Evolutionary conservation across 148 eudicot genomes (phyloP).

Genomic region (Vaccinium myrtillus): DNA sequence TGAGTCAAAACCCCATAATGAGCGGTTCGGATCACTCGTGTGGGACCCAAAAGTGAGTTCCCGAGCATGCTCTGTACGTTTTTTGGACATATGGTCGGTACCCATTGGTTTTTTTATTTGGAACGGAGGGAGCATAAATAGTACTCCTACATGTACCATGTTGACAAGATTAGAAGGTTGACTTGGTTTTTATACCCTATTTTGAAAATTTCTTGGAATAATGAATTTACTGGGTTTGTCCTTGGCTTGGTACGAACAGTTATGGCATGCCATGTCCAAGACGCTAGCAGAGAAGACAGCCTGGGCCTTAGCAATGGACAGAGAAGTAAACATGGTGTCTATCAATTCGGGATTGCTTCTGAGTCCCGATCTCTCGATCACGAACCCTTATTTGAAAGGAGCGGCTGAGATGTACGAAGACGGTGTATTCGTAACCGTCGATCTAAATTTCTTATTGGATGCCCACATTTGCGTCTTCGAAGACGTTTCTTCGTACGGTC

Average conservation of each 20-base stretch:
- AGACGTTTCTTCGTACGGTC: constrained; percentile 55
- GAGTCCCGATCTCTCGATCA: constrained; percentile 40
- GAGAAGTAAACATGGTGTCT: constrained; percentile 61
- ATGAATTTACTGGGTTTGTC: not conserved
- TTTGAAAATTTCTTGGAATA: too few species aligned
- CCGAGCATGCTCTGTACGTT: too few species aligned
- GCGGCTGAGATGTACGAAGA: constrained; percentile 78
- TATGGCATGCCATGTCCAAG: constrained; percentile 74
- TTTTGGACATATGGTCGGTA: too few species aligned
- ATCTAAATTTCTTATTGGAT: constrained; percentile 49
- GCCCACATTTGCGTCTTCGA: constrained; percentile 54
- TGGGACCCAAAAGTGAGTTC: too few species aligned
- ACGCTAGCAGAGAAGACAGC: constrained; percentile 71
- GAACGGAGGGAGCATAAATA: too few species aligned
- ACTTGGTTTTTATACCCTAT: too few species aligned
- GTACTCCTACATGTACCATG: too few species aligned
- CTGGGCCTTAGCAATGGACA: constrained; percentile 80
- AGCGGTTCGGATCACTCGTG: too few species aligned
- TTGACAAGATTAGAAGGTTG: too few species aligned
- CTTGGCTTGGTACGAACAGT: constrained; percentile 21
- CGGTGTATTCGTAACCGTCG: constrained; percentile 57
- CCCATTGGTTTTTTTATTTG: too few species aligned
- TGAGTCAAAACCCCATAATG: too few species aligned
- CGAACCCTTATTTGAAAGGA: constrained; percentile 59
- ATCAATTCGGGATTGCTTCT: constrained; percentile 53